Evolutionary conservation across 306 rosid species (phyloP).

Genomic region (Ziziphus jujuba): DNA sequence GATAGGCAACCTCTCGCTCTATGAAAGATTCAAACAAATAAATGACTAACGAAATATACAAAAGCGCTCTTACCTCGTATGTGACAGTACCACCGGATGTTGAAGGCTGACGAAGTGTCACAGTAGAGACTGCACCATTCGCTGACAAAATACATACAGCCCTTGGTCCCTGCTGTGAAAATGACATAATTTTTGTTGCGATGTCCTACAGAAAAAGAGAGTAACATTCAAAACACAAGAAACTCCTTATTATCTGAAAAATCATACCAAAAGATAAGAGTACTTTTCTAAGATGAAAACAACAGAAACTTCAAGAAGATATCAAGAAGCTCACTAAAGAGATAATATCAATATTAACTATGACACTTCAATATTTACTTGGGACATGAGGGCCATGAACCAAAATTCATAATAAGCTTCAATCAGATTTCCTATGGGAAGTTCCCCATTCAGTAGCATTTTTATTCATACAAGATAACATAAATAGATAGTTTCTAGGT

Average conservation of each 20-base stretch:
- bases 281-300: not conserved
- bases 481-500: too few species aligned
- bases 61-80: conserved; percentile 61
- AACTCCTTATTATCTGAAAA: not conserved
- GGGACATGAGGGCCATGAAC: not conserved
- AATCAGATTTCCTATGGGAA: not conserved
- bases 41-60: not conserved
- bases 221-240: conserved; percentile 6
- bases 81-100: conserved; percentile 91
- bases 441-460: too few species aligned
- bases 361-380: not conserved
- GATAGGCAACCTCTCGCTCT: not conserved
- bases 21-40: not conserved
- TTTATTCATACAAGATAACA: too few species aligned
- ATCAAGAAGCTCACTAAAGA: not conserved
- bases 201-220: conserved; percentile 58
- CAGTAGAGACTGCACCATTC: conserved; percentile 87
- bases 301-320: not conserved
- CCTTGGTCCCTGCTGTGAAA: conserved; percentile 91
- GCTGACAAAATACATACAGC: conserved; percentile 86
- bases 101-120: conserved; percentile 88
- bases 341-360: not conserved
- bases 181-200: conserved; percentile 80
- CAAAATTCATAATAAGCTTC: conserved; percentile 5
- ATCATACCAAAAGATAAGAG: conserved; percentile 4